phyloP scores from a whole-genome alignment of 2,329 filamentous ascomycete genomes.

The Neofusicoccum sp. region DNA sequence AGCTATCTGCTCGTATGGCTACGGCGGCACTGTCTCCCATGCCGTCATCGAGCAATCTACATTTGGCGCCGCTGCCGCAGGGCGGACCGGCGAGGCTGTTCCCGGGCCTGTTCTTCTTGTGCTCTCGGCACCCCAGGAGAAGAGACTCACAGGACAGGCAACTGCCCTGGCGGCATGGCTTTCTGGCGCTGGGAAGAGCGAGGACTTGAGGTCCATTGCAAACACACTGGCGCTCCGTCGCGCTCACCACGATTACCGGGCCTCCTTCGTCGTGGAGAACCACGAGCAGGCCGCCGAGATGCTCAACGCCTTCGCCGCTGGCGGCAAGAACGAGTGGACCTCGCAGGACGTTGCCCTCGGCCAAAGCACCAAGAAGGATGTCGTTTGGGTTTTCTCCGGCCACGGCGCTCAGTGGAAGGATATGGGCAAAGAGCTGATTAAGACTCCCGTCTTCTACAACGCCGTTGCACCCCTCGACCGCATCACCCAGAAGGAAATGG shows the following conservation, averaged over 20 bases:
- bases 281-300: conserved; percentile 28
- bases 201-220: conserved; percentile 28
- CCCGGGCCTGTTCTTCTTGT: conserved; percentile 23
- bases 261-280: conserved; percentile 29
- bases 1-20: conserved; percentile 53
- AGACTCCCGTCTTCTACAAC: conserved; percentile 29
- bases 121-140: conserved; percentile 38
- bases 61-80: neutral
- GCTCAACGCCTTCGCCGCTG: conserved; percentile 26
- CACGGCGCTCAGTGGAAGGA: conserved; percentile 48
- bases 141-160: conserved; percentile 31
- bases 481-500: conserved; percentile 25
- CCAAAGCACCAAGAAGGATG: conserved; percentile 25
- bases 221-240: conserved; percentile 35
- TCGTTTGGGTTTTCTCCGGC: conserved; percentile 47
- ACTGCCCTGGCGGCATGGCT: conserved; percentile 31
- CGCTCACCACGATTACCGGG: conserved; percentile 35
- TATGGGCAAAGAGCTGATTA: conserved; percentile 44
- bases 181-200: conserved; percentile 1
- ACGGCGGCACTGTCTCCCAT: conserved; percentile 48
- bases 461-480: conserved; percentile 33
- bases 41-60: conserved; percentile 41
- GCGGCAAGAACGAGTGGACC: conserved; percentile 5
- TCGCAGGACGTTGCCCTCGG: conserved; percentile 7
- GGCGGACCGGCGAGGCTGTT: neutral